Base-by-base conservation (phyloP, 306 rosid genomes). In the Medicago lupulina region DNA sequence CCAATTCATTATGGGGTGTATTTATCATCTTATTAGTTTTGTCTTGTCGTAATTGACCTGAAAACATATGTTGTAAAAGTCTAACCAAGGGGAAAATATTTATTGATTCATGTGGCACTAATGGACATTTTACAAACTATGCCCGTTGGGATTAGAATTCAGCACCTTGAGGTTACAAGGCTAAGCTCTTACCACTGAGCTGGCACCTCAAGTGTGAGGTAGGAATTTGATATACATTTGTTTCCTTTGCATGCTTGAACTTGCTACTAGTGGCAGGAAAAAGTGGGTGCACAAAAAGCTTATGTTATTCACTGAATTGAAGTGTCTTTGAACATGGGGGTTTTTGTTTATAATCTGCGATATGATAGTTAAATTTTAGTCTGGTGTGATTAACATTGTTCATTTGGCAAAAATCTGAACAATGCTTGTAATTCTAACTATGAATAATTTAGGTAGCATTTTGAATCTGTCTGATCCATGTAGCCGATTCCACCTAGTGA, bases 41-140 rank as follows among this genome's bases (percentile, higher is more conserved):
- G 34, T 59, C 53, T 76, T 66, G 28, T 54, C 4, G n/a, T 57
- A 64, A 49, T 57, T 58, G 84, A 41, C 57, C 51, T 59, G 62
- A 25, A 71, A 71, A 68, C n/a, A 7, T 61, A 38, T 71, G 51
- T 25, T 79, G 47, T 70, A 19, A 6, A 11, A 21, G 41, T 41
- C 14, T 55, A 34, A 25, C 46, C 23, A n/a, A 38, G 47, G 50
- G 38, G 38, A 7, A 6, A 34, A 34, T 4, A 4, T 34, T 34
- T 34, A 34, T 34, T 34, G 7, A 34, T 34, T 34, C 38, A 34
- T 5, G 38, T 34, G 7, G 38, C 38, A 34, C 38, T 34, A 34
- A 34, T 34, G 38, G 38, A 4, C 7, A 34, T 34, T 34, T 34
- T 34, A 6, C 38, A 34, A 28, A 28, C 7, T 34, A 4, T 34